Conservation (phyloP, 228 moss, liverwort and hornwort genomes). For the Sphagnum fallax region DNA sequence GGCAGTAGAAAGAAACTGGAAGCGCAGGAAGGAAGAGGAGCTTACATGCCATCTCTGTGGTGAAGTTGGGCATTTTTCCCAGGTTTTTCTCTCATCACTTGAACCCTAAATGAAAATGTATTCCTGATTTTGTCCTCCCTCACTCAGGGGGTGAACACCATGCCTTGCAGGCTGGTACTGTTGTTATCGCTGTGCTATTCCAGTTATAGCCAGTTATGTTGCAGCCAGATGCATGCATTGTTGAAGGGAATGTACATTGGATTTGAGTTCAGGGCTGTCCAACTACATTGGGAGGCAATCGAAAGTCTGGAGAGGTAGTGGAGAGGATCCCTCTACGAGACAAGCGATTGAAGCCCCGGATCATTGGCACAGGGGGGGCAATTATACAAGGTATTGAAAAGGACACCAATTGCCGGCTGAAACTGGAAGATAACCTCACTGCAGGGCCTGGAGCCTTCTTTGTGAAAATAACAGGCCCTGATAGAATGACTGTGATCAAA, state of each 20-base stretch:
- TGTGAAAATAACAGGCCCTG: conserved; percentile 92
- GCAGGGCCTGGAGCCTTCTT: conserved; percentile 78
- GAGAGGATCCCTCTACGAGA: conserved; percentile 91
- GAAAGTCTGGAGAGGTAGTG: conserved; percentile 83
- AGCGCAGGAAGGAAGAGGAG: conserved; percentile 99
- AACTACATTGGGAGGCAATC: conserved; percentile 86
- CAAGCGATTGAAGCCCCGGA: conserved; percentile 87
- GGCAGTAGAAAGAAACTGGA: conserved; percentile 99
- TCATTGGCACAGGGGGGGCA: conserved; percentile 91
- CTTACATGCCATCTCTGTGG: conserved; percentile 98
- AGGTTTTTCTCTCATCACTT: conserved; percentile 42
- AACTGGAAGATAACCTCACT: conserved; percentile 89
- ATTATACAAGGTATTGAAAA: conserved; percentile 97
- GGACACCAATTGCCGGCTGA: conserved; percentile 89
- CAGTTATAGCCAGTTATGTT: background rate
- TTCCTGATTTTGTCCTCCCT: no score
- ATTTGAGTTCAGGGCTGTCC: conserved; percentile 78
- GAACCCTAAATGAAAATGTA: no score
- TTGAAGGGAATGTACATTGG: background rate
- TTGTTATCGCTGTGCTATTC: background rate
- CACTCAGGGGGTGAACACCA: no score
- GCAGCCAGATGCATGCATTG: background rate
- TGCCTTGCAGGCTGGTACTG: no score
- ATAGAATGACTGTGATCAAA: conserved; percentile 74
- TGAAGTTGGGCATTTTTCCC: conserved; percentile 99